Conservation (phyloP, 495 filamentous ascomycete genomes). For the Penicillium ucsense region DNA sequence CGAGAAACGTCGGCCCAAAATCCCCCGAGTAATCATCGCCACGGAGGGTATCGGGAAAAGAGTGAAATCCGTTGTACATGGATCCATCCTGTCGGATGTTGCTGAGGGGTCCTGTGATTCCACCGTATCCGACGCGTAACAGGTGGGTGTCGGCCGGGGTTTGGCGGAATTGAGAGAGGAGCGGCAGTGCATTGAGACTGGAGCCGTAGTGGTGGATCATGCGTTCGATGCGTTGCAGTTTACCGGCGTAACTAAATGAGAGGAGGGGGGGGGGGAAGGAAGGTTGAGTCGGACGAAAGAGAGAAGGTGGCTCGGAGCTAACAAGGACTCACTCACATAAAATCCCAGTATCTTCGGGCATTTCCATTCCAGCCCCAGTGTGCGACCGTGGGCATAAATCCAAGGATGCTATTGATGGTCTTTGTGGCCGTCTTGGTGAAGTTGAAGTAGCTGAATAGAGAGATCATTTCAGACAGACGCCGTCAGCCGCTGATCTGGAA, state of each 20-base stretch:
- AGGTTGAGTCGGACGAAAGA: background rate
- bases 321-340: too few species aligned
- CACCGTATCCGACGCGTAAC: conserved; percentile 40
- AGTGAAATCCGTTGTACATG: conserved; percentile 40
- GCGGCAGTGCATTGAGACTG: conserved; percentile 39
- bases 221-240: conserved; percentile 39
- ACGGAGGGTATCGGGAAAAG: conserved; percentile 38
- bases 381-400: conserved; percentile 40
- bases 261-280: background rate
- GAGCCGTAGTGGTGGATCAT: conserved; percentile 51
- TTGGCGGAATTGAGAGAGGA: conserved; percentile 35
- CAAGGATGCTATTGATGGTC: conserved; percentile 39
- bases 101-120: conserved; percentile 36
- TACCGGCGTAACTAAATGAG: conserved; percentile 26
- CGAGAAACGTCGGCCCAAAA: conserved; percentile 42
- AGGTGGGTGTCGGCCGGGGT: conserved; percentile 25
- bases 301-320: too few species aligned
- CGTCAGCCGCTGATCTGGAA: too few species aligned
- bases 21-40: conserved; percentile 45
- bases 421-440: conserved; percentile 29
- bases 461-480: background rate
- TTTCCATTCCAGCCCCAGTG: conserved; percentile 50
- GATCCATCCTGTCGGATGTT: conserved; percentile 43
- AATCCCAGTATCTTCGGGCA: conserved; percentile 45
- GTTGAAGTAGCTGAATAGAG: conserved; percentile 29